Conservation (phyloP, 768 basidiomycete genomes). For the Tylopilus vinaceipallidus region DNA sequence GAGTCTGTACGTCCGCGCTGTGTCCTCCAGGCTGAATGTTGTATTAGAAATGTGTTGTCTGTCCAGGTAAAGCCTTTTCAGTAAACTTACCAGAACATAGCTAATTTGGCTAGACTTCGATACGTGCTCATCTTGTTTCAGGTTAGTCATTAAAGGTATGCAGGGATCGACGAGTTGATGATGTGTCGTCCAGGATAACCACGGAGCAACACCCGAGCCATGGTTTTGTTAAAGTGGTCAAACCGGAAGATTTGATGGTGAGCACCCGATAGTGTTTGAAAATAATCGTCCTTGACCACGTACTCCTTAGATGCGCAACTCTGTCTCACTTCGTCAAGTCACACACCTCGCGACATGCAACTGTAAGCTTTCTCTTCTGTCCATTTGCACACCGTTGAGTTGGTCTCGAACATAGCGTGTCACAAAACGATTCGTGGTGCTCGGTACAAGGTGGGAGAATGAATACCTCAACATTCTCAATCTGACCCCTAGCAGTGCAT, state of each 20-base stretch:
- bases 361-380: conserved; percentile 26
- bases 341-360: conserved; percentile 64
- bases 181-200: conserved; percentile 62
- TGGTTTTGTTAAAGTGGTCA: conserved; percentile 62
- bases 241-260: conserved; percentile 57
- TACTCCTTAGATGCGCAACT: conserved; percentile 30
- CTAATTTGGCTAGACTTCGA: conserved; percentile 59
- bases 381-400: neutral
- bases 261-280: conserved; percentile 21
- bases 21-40: conserved; percentile 1
- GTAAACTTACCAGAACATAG: neutral
- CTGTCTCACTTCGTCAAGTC: conserved; percentile 11
- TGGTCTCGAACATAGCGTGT: conserved; percentile 38
- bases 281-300: neutral
- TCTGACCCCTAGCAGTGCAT: conserved; percentile 58
- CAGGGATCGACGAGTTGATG: too few relatives aligned
- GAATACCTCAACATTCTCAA: neutral
- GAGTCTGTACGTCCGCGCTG: conserved; percentile 25
- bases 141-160: conserved; percentile 41
- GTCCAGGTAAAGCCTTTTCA: conserved; percentile 44
- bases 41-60: conserved; percentile 70
- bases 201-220: conserved; percentile 74
- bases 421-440: conserved; percentile 50
- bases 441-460: conserved; percentile 64
- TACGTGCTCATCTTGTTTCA: conserved; percentile 68